Evolutionary conservation across 2,329 filamentous ascomycete genomes (phyloP).

Genomic region (Trichoderma afroharzianum): DNA sequence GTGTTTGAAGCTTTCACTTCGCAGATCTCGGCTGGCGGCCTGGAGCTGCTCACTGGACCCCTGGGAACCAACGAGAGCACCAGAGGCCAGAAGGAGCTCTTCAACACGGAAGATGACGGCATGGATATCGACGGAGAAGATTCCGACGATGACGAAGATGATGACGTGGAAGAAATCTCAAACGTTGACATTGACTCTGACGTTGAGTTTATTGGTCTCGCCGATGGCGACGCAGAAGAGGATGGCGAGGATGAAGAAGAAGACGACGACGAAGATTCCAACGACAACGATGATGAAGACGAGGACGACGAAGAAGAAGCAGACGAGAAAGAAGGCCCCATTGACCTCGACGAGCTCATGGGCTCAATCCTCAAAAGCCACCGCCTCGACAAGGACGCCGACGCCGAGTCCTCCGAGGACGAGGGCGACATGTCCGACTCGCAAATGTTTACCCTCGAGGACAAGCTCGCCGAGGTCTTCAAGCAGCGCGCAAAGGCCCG

Average conservation of each 20-base stretch:
- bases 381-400: constrained; percentile 55
- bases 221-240: constrained; percentile 44
- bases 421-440: constrained; percentile 91
- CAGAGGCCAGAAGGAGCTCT: constrained; percentile 81
- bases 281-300: constrained; percentile 40
- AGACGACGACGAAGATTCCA: constrained; percentile 45
- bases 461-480: constrained; percentile 81
- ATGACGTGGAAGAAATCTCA: constrained; percentile 40
- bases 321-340: constrained; percentile 42
- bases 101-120: constrained; percentile 64
- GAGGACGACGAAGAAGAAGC: constrained; percentile 39
- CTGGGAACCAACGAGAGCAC: constrained; percentile 75
- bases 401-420: constrained; percentile 54
- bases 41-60: constrained; percentile 64
- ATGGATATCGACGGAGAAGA: constrained; percentile 49
- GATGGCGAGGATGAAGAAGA: constrained; percentile 41
- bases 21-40: constrained; percentile 67
- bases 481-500: constrained; percentile 64
- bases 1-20: constrained; percentile 81
- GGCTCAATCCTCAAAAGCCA: constrained; percentile 75
- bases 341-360: constrained; percentile 67
- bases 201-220: constrained; percentile 47
- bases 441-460: constrained; percentile 87
- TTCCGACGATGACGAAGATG: constrained; percentile 41
- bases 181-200: constrained; percentile 44